Evolutionary conservation across 225 moss, liverwort and hornwort species (phyloP), one percentile per base, ranked within the genome.

Genomic region (Polytrichum formosum): DNA sequence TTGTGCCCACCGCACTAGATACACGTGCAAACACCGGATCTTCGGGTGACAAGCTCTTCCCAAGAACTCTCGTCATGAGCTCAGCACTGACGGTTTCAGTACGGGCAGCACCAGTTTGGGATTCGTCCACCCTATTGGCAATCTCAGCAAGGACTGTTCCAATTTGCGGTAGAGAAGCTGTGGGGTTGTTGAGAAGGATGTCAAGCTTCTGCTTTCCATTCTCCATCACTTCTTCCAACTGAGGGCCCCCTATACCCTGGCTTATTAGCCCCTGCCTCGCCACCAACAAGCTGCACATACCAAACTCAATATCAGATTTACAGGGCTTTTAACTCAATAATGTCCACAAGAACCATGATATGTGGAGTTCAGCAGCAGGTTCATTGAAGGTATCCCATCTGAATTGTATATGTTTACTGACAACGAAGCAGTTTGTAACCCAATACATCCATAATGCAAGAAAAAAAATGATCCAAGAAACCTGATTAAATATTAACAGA

Each of bases 191-290:
- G 30, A 98, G 74, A 27, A 98, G 82, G 66, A 69, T 68, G 75
- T 94, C 98, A 2, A 98, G 85, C 71, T 90, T 88, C 64, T 84
- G 85, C 74, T 77, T 85, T 46, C 94, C 84, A 61, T 75, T 81
- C 76, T 92, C 90, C 85, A 98, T 87, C 1, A 82, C 73, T 26
- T 58, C 81, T 64, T 94, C 98, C 75, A 94, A 59, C 70, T 86
- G 83, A 16, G 72, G 56, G 53, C 83, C 87, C 30, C 70, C 71
- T 25, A 86, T 75, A 54, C 91, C 92, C 72, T 85, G 86, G 62
- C 88, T 91, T 61, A 82, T 84, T 25, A 98, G 90, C 29, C 92
- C 98, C 84, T 98, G 98, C 76, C 94, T 90, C 61, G 90, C 98
- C 55, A 98, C 91, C 72, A 98, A 66, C 88, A 98, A 78, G 16